Base-by-base conservation (phyloP, 768 basidiomycete genomes). In the Botryobasidium botryosum region DNA sequence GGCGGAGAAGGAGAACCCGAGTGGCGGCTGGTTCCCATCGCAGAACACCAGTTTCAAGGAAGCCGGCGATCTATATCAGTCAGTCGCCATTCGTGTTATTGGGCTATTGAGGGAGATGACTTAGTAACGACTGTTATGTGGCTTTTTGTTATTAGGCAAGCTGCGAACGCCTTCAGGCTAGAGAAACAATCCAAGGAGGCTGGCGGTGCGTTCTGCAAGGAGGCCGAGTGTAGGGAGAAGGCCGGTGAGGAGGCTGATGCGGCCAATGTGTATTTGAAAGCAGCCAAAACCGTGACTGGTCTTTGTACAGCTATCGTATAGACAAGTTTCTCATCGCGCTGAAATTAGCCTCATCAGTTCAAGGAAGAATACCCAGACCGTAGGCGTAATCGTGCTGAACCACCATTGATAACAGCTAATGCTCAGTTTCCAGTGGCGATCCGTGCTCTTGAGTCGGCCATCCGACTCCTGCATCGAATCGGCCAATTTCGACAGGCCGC, bases 181-280 rank as follows among this genome's bases (percentile, higher is more conserved):
- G 91, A 96, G 59, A 88, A 90, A 60, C 67, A 72, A 46, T 96
- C 87, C 68, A 82, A 78, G 59, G 83, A 87, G 51, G 83, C 87
- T 1, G 94, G 94, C 3, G 84, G 91, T 61, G 75, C 84, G 12
- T 92, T 91, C 57, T 74, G 87, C 33, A 74, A 81, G 52, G 94
- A 97, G 58, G 94, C 92, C 1, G 90, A 96, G 55, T 94, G 90
- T 60, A 73, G 90, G 53, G 79, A 91, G 62, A 75, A 78, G 49
- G 79, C 76, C 55, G 79, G 82, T 38, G 92, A 97, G 62, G 62
- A 59, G 38, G 88, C 87, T 52, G 94, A 97, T 53, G 91, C 92
- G n/a, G 83, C 90, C 18, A 92, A 91, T 58, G 91, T 91, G 6
- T 97, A 82, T 80, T 96, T 91, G 85, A 94, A 92, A 58, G 91